Percentiles rank a stretch among this genome's conserved stretches.
phyloP scores from a whole-genome alignment of 2,329 filamentous ascomycete species.

The Metarhizium humberi region DNA sequence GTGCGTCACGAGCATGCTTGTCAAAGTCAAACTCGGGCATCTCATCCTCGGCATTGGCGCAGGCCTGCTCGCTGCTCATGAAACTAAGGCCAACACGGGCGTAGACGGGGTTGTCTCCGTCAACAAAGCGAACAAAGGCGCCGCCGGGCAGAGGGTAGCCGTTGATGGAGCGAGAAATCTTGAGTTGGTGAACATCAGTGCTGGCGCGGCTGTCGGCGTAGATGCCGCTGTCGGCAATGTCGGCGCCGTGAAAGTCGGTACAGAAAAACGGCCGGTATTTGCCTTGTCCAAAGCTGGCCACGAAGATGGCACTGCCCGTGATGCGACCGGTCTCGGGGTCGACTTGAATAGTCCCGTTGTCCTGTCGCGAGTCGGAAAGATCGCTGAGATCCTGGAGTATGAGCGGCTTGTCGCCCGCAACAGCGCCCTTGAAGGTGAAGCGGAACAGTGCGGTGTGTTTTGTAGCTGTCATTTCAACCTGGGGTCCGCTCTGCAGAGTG shows the following conservation, averaged over 20 bases:
- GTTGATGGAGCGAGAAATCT: slow-evolving; percentile 39
- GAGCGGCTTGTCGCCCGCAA: slow-evolving; percentile 37
- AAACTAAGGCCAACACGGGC: slow-evolving; percentile 62
- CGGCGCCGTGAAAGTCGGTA: slow-evolving; percentile 53
- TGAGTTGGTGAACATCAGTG: slow-evolving; percentile 34
- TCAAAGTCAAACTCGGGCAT: slow-evolving; percentile 61
- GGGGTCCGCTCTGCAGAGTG: slow-evolving; percentile 45
- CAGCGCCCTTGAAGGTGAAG: slow-evolving; percentile 47
- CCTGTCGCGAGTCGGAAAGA: slow-evolving; percentile 49
- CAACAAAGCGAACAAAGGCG: slow-evolving; percentile 53
- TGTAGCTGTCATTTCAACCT: slow-evolving; percentile 57
- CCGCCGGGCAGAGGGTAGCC: slow-evolving; percentile 49
- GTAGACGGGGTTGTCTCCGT: slow-evolving; percentile 40
- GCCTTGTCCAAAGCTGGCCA: slow-evolving; percentile 56
- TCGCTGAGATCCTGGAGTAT: slow-evolving; percentile 59
- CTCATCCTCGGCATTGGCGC: slow-evolving; percentile 57
- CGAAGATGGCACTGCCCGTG: slow-evolving; percentile 52
- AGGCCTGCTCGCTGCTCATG: slow-evolving; percentile 57
- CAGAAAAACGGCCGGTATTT: slow-evolving; percentile 55
- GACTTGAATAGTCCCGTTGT: slow-evolving; percentile 47
- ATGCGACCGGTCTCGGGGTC: slow-evolving; percentile 48
- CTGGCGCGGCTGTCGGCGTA: slow-evolving; percentile 50
- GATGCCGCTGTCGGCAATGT: slow-evolving; percentile 50
- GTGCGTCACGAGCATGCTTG: slow-evolving; percentile 38
- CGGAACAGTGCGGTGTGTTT: slow-evolving; percentile 58